Base-by-base conservation (phyloP, 1,284 basidiomycete species). In the Cutaneotrichosporon sp. region DNA sequence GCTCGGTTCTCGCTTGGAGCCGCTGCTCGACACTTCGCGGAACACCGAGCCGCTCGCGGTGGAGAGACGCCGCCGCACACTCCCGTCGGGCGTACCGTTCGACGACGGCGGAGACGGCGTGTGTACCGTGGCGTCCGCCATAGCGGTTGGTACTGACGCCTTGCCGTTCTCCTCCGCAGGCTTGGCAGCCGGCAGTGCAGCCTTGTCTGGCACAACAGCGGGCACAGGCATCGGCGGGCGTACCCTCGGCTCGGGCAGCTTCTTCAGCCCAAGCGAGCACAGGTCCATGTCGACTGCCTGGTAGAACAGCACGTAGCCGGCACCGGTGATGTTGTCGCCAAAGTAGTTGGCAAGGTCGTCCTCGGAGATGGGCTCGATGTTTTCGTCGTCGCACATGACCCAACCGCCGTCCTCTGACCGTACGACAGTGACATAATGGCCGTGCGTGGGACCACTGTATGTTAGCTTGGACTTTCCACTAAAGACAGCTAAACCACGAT, bases 241-340 rank as follows among this genome's bases (percentile, higher is more conserved):
- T 10, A 39, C 42, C 30, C 47, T 54, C 20, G 41, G 49, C 38
- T 30, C 23, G 42, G 51, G 60, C n/a, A 45, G 18, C 55, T 55
- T 54, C 44, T 67, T 68, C 38, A 76, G 57, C 1, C 90, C 90
- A 15, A 92, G 79, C 15, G 80, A 77, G n/a, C 76, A 66, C 34
- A 81, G 77, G 67, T 92, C 85, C 52, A 93, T 79, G 72, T 97
- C 90, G 15, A 83, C 84, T 13, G 92, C 93, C 74, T 97, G 92
- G 73, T 98, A 98, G 77, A 96, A 98, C 35, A 98, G 79, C 22
- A 98, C 93, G 73, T 98, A 98, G 18, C 93, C 96, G 36, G 88
- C 86, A 20, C 94, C 94, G 4, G 85, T 83, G 9, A 79, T 77
- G 43, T 87, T 87, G 65, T 97, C 94, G 55, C 96, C 94, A 74